Percentiles rank a stretch among this genome's conserved stretches.
Evolutionary conservation across 2,329 filamentous ascomycete genomes (phyloP).

Genomic region (Pseudovirgaria hyperparasitica): DNA sequence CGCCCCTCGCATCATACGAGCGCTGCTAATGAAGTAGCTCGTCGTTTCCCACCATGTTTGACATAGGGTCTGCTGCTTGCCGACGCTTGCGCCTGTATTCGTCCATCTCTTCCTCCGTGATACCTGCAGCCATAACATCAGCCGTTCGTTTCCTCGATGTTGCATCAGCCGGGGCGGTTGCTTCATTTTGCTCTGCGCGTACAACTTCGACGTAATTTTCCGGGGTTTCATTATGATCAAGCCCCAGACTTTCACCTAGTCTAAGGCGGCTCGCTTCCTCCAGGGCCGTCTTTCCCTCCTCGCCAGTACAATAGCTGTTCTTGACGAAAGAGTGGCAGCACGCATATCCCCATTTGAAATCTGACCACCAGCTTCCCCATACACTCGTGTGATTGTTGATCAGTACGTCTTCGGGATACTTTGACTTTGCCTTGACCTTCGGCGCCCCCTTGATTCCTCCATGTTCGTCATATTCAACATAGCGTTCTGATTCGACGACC

Average conservation of each 20-base stretch:
- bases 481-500: constrained; percentile 70
- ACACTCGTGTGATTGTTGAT: constrained; percentile 86
- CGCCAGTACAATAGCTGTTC: constrained; percentile 95
- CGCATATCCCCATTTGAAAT: constrained; percentile 90
- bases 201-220: constrained; percentile 28
- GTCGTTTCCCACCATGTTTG: constrained; percentile 62
- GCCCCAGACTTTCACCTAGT: constrained; percentile 30
- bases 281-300: constrained; percentile 70
- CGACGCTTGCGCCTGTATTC: constrained; percentile 66
- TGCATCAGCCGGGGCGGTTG: constrained; percentile 28
- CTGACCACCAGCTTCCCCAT: constrained; percentile 96
- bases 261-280: constrained; percentile 58
- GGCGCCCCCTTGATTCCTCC: constrained; percentile 82
- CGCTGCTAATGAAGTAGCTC: constrained; percentile 39
- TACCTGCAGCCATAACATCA: constrained; percentile 64
- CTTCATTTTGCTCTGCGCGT: constrained; percentile 28
- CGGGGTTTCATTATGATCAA: constrained; percentile 31
- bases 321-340: constrained; percentile 91
- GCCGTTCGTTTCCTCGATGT: constrained; percentile 56
- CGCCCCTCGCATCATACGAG: no score
- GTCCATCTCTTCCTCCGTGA: constrained; percentile 77
- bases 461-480: constrained; percentile 87
- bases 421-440: constrained; percentile 66
- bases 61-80: constrained; percentile 76
- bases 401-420: constrained; percentile 79